Evolutionary conservation across 768 basidiomycete genomes (phyloP).

Genomic region (Podaxis sp.): DNA sequence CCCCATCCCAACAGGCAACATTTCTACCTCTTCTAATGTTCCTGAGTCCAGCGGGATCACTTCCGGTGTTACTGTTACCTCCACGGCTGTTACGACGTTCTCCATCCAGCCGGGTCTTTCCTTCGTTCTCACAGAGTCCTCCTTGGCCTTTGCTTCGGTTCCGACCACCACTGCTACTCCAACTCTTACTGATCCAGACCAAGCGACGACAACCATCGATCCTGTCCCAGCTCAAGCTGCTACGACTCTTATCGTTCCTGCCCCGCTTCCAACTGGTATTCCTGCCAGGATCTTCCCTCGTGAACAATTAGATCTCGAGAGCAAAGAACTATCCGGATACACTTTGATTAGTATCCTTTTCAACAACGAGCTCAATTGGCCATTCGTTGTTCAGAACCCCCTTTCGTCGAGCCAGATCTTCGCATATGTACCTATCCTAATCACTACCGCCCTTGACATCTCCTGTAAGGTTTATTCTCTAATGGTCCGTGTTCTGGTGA

Average conservation of each 20-base stretch:
- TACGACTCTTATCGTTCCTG: conserved; percentile 22
- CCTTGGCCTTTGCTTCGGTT: conserved; percentile 34
- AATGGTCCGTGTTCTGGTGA: background rate
- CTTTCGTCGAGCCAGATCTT: conserved; percentile 76
- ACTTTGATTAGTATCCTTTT: conserved; percentile 65
- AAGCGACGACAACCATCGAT: conserved; percentile 30
- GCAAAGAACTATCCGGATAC: conserved; percentile 28
- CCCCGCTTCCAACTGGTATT: conserved; percentile 52
- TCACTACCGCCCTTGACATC: conserved; percentile 28
- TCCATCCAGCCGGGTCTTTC: conserved; percentile 37
- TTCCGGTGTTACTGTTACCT: conserved; percentile 7
- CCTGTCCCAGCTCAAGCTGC: conserved; percentile 12
- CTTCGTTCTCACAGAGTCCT: conserved; percentile 39
- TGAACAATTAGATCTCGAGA: conserved; percentile 19
- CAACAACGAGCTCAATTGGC: conserved; percentile 57
- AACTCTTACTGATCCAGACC: conserved; percentile 41
- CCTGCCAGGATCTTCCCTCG: conserved; percentile 58
- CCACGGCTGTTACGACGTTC: conserved; percentile 19
- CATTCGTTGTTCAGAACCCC: conserved; percentile 52
- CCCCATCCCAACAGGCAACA: conserved; percentile 14
- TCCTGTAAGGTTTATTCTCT: conserved; percentile 22
- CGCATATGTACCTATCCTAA: conserved; percentile 52
- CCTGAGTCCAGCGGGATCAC: background rate
- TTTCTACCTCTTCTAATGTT: background rate
- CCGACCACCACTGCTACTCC: conserved; percentile 21